Evolutionary conservation across 2,329 filamentous ascomycete species (phyloP).

Genomic region (Aspergillus flavus): DNA sequence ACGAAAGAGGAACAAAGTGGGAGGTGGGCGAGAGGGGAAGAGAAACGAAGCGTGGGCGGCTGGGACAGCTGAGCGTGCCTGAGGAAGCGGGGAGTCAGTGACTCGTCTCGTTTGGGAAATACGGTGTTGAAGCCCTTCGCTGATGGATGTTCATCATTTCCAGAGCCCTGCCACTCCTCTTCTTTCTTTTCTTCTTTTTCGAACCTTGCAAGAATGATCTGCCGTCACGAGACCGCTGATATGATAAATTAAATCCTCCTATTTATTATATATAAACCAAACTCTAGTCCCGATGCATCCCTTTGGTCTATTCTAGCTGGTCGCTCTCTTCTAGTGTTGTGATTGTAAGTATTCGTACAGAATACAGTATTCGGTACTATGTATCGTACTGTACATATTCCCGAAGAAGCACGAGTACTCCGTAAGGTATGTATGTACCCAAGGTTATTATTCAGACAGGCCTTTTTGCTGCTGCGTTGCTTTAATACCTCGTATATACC

Average conservation of each 20-base stretch:
- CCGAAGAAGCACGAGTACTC: neutral
- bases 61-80: slow-evolving; percentile 23
- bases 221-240: neutral
- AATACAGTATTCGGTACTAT: neutral
- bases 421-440: neutral
- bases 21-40: slow-evolving; percentile 24
- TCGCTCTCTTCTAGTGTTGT: neutral
- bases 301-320: neutral
- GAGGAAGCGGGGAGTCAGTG: slow-evolving; percentile 7
- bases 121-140: neutral
- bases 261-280: neutral
- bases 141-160: neutral
- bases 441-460: neutral
- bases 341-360: neutral
- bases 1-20: slow-evolving; percentile 19
- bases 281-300: neutral
- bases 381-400: neutral
- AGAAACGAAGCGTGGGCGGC: slow-evolving; percentile 20
- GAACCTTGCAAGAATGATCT: neutral
- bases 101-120: slow-evolving; percentile 2
- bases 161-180: neutral
- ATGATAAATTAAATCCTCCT: neutral
- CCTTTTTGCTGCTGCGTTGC: neutral
- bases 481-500: neutral
- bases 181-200: neutral